Evolutionary conservation across 345 rosid genomes (phyloP).

Genomic region (Brassica napus): Da-Ae NC_063440.1:2526501-2527000

Average conservation of each 20-base stretch:
- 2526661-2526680: constrained; percentile 74
- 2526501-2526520: constrained; percentile 48
- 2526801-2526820: constrained; percentile 77
- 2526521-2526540: not conserved
- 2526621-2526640: constrained; percentile 74
- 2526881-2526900: not conserved
- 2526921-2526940: constrained; percentile 68
- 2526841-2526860: constrained; percentile 71
- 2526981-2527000: constrained; percentile 76
- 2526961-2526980: constrained; percentile 77
- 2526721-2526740: constrained; percentile 58
- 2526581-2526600: constrained; percentile 71
- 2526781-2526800: constrained; percentile 91
- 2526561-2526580: constrained; percentile 7
- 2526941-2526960: constrained; percentile 75
- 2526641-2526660: constrained; percentile 83
- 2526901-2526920: not conserved
- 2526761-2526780: constrained; percentile 61
- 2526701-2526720: constrained; percentile 55
- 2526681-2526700: constrained; percentile 57
- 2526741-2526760: constrained; percentile 70
- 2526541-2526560: constrained; percentile 12
- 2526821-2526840: constrained; percentile 73
- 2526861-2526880: not conserved
- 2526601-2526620: constrained; percentile 65